Base-by-base conservation (phyloP, 441 rosid genomes). In the Erodium texanum region DNA sequence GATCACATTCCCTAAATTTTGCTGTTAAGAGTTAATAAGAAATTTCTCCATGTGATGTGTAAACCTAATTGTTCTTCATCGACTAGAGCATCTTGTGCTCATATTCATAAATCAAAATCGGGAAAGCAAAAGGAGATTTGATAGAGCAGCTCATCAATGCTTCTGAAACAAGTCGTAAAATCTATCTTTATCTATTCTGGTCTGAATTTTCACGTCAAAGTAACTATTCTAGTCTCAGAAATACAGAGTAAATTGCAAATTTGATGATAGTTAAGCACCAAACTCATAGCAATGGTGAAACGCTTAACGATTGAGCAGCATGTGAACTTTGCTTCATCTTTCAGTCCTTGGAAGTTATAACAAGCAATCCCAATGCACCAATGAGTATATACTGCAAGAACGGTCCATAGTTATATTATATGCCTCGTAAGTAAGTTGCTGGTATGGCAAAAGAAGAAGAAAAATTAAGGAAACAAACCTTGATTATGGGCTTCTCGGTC, bases 401-500 rank as follows among this genome's bases (percentile, higher is more conserved):
- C 50, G 12, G 12, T 11, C 45, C 45, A 38, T 7, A 38, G 8
- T 38, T 38, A 38, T 5, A 52, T 52, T 52, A 7, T 16, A 16
- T 50, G 19, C 58, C 3, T 54, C 0, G 1, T 43, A 43, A 52
- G 61, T 18, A 54, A 19, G 29, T 27, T 54, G 23, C 0, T 8
- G 71, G 74, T 12, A 62, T 20, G 68, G 0, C 50, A 14, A 29
- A 59, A 15, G n/a, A n/a, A n/a, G n/a, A n/a, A n/a, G n/a, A 45
- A 54, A 54, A 16, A 19, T 6, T 20, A 59, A 27, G 64, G 69
- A 67, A 71, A 59, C 71, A 12, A 67, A 90, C 98, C 97, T 91
- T 94, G 82, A 91, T 87, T 64, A 94, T 84, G 14, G 99, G 98
- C 71, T 89, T 85, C 65, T 94, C 97, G 0, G 97, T 88, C 93